Base-by-base conservation (phyloP, 2,329 filamentous ascomycete species). In the Stylonectria norvegica region DNA sequence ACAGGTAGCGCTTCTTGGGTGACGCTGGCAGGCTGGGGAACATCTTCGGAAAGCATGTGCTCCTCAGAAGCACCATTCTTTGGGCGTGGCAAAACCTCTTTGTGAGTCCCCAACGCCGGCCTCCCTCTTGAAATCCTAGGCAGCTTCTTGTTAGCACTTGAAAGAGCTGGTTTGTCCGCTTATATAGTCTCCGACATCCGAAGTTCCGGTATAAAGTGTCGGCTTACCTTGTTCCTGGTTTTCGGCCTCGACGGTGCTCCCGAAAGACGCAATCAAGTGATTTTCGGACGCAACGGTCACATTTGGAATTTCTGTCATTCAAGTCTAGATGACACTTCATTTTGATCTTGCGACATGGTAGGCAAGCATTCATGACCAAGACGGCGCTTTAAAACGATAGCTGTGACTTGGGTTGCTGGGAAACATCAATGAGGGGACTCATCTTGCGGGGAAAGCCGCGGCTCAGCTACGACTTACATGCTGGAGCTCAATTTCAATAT, bases 241-340 rank as follows among this genome's bases (percentile, higher is more conserved):
- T 68, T 10, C 66, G 58, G 8, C 66, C 66, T 16, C 66, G 62
- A 5, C 61, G 62, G 48, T 69, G 66, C 34, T 64, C 53, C 39
- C 62, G 59, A 40, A 64, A 67, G 5, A 65, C 49, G 40, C 65
- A 69, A 5, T 61, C 55, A 5, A 68, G 43, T 3, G 61, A 61
- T 39, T 68, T 66, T 17, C 63, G 56, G 10, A 45, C 47, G 43
- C 66, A 69, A 5, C 66, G 60, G 29, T 63, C 59, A 39, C 66
- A 69, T 12, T 36, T 56, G 5, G 48, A 39, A 3, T 23, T 27
- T n/a, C 42, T 48, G 20, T 43, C 45, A 12, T n/a, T 20, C 3
- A 38, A 41, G 12, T 47, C 51, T 6, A 53, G 42, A 11, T 46
- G 49, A 40, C 66, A 69, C 39, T 62, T 67, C 59, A 68, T 64